These are phyloP conservation scores for Steccherinum ochraceum DNA, from an alignment of 768 basidiomycete species.

Conservation along the genomic window DNA sequence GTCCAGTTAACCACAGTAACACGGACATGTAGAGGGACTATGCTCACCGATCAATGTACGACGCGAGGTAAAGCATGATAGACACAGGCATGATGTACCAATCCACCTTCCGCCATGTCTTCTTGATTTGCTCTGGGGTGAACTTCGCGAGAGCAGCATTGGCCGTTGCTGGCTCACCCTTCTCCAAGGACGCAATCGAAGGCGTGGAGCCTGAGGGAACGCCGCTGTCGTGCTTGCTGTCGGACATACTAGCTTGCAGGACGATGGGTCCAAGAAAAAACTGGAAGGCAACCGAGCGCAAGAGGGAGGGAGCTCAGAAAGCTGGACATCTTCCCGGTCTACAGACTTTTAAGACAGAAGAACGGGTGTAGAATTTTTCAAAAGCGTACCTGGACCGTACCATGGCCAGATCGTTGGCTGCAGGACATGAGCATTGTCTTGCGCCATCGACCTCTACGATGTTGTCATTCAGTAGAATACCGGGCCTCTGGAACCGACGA, in stretches of 20 bases:
- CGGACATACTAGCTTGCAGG: too few species aligned
- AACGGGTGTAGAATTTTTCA: not conserved
- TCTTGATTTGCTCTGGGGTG: slow-evolving; percentile 14
- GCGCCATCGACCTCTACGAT: not conserved
- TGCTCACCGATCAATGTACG: slow-evolving; percentile 21
- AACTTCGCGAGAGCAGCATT: slow-evolving; percentile 11
- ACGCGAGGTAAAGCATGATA: slow-evolving; percentile 33
- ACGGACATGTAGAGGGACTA: not conserved
- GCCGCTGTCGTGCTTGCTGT: not conserved
- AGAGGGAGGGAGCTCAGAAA: not conserved
- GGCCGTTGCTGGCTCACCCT: not conserved
- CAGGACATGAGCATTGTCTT: not conserved
- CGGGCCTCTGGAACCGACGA: not conserved
- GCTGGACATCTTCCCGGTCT: not conserved
- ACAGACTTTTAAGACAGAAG: not conserved
- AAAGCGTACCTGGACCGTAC: not conserved
- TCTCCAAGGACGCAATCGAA: not conserved
- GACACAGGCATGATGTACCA: slow-evolving; percentile 29
- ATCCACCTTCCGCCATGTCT: slow-evolving; percentile 25
- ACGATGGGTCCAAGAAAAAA: too few species aligned
- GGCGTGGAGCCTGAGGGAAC: not conserved
- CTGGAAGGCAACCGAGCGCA: too few species aligned
- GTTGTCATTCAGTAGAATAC: not conserved
- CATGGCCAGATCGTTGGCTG: not conserved
- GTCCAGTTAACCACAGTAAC: not conserved